phyloP scores from a whole-genome alignment of 306 rosid species.

The Vigna nakashimae region DNA sequence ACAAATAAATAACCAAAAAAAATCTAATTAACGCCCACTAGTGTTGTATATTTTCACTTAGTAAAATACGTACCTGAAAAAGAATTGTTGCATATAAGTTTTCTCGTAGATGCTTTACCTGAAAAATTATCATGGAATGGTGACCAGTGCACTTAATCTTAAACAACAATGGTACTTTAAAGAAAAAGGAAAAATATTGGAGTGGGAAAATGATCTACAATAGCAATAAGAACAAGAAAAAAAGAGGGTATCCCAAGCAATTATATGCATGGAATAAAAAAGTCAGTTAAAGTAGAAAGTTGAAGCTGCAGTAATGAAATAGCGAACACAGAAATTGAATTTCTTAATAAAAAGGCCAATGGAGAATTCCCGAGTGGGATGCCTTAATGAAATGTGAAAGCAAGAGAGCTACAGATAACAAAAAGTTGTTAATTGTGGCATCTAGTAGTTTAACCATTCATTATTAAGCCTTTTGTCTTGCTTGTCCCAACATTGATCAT shows the following conservation, averaged over 20 bases:
- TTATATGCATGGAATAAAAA: not conserved
- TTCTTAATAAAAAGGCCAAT: not conserved
- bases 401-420: not conserved
- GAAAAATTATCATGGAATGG: constrained; percentile 45
- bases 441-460: constrained; percentile 2
- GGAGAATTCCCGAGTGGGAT: not conserved
- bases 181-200: constrained; percentile 8
- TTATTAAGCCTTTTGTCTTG: constrained; percentile 16
- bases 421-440: not conserved
- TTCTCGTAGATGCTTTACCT: constrained; percentile 73
- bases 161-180: constrained; percentile 8
- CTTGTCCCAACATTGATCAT: not conserved
- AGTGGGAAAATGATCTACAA: not conserved
- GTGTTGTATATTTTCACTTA: constrained; percentile 8
- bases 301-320: not conserved
- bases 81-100: constrained; percentile 60
- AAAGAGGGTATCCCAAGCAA: not conserved
- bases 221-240: constrained; percentile 15
- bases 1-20: constrained; percentile 26
- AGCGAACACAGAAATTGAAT: not conserved
- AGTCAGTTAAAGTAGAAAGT: constrained; percentile 18
- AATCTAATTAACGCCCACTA: not conserved
- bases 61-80: constrained; percentile 64
- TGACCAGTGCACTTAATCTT: constrained; percentile 30
- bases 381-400: not conserved